Percentiles rank a stretch among this genome's conserved stretches.
Evolutionary conservation across 208 protist species (phyloP).

Genomic region (Balamuthia mandrillaris): DNA sequence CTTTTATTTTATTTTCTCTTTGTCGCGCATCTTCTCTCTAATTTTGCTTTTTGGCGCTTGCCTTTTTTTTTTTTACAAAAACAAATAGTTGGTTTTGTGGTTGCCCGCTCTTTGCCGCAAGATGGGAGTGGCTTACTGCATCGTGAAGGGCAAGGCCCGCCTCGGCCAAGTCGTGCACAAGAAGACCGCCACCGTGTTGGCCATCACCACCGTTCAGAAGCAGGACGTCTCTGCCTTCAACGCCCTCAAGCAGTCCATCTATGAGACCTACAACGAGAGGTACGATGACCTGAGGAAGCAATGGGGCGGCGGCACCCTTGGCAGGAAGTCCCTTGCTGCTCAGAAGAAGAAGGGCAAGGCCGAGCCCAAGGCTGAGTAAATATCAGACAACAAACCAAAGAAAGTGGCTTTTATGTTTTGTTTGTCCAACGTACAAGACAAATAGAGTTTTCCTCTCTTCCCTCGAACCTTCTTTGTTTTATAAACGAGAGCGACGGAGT

Average conservation of each 20-base stretch:
- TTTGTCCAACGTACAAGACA: too few species aligned
- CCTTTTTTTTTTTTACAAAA: not conserved
- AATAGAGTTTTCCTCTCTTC: too few species aligned
- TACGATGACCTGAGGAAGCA: conserved; percentile 82
- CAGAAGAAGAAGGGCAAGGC: conserved; percentile 20
- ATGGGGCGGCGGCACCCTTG: conserved; percentile 85
- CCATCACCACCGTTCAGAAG: conserved; percentile 89
- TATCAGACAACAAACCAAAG: too few species aligned
- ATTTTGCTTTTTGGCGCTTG: not conserved
- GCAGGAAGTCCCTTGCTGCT: conserved; percentile 45
- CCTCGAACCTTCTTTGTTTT: too few species aligned
- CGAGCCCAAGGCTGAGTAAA: too few species aligned
- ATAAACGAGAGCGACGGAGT: too few species aligned
- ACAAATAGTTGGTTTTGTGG: conserved; percentile 97
- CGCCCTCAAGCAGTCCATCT: conserved; percentile 86
- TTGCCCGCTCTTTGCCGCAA: conserved; percentile 97
- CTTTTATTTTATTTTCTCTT: not conserved
- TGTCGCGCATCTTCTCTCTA: too few species aligned
- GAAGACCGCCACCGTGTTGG: conserved; percentile 93
- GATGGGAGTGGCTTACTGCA: conserved; percentile 98
- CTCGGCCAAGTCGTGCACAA: conserved; percentile 93
- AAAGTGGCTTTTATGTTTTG: too few species aligned
- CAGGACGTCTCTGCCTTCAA: conserved; percentile 88
- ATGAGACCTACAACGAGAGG: conserved; percentile 89
- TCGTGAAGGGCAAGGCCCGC: conserved; percentile 98